Evolutionary conservation across 805 yeast species (phyloP), one percentile per base, ranked within the genome.

Genomic region (Myxozyma vanderwaltii): DNA sequence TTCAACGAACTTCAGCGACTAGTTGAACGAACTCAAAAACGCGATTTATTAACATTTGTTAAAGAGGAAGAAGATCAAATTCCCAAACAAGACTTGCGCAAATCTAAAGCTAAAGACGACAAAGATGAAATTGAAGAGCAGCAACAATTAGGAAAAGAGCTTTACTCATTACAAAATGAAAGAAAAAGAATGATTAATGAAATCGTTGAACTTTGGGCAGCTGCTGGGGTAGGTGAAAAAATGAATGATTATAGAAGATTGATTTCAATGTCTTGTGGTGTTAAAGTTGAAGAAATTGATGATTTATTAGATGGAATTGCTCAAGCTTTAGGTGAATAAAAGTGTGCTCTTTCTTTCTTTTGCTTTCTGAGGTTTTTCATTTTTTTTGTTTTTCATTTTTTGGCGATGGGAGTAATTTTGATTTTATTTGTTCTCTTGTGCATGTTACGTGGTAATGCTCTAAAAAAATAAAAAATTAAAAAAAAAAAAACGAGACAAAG

Each of bases 191-290:
- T 76, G 49, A 75, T 79, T 24, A 76, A 78, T 54, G 77, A 79
- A 52, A 80, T 89, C 15, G 80, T 85, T 7, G 77, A 79, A 55
- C 68, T 77, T 44, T 76, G 76, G 67, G 79, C 81, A 27, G 72
- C 79, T 40, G 76, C 80, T 0, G 77, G 77, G 21, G 79, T 71
- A 50, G 76, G 80, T 13, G 77, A 76, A 31, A 86, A 85, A 71
- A 86, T 89, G 82, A 81, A 83, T 68, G 90, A 89, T 70, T 87
- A 92, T 76, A 80, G 96, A 63, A 84, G 84, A 68, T 77, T 92
- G 61, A 85, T 94, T 44, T 82, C 92, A 24, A 75, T 84, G 48
- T 82, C 89, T 49, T 88, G 95, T 70, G 96, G 89, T 1, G 79
- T 90, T 55, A 82, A 85, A 51, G 79, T 85, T 21, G 95, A 89